Evolutionary conservation across 1,284 basidiomycete species (phyloP).

Genomic region (Leccinum solheimii): DNA sequence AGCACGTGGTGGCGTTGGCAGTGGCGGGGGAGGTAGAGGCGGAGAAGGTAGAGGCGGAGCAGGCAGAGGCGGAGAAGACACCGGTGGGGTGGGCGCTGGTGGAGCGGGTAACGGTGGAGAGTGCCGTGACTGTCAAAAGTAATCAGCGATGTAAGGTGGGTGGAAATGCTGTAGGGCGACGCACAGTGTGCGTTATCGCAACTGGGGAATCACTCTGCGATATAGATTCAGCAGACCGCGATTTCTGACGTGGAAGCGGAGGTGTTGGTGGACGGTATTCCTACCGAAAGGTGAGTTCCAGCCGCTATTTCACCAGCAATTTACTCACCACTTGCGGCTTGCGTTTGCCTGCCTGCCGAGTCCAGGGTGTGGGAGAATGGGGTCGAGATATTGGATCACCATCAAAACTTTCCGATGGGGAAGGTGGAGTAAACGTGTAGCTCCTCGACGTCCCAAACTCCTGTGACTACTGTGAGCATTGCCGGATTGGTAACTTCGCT

Average conservation of each 20-base stretch:
- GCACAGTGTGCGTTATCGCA: slow-evolving; percentile 28
- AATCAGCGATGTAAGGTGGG: slow-evolving; percentile 5
- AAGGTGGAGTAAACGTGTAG: slow-evolving; percentile 37
- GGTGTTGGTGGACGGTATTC: slow-evolving; percentile 58
- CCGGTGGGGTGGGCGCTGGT: slow-evolving; percentile 17
- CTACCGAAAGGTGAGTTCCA: slow-evolving; percentile 31
- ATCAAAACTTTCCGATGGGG: slow-evolving; percentile 38
- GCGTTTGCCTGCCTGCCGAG: slow-evolving; percentile 29
- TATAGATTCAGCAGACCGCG: slow-evolving; percentile 27
- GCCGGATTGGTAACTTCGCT: slow-evolving; percentile 27
- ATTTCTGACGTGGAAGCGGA: slow-evolving; percentile 45
- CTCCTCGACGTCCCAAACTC: slow-evolving; percentile 35
- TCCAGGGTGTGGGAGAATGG: slow-evolving; percentile 37
- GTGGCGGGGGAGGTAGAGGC: slow-evolving; percentile 16
- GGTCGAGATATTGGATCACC: slow-evolving; percentile 39
- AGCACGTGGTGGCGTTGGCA: slow-evolving; percentile 31
- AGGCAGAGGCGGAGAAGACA: slow-evolving; percentile 17
- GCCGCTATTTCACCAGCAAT: slow-evolving; percentile 1
- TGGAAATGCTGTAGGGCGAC: slow-evolving; percentile 1
- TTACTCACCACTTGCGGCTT: slow-evolving; percentile 38
- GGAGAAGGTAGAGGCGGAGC: neutral
- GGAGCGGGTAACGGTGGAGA: slow-evolving; percentile 33
- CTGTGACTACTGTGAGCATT: slow-evolving; percentile 35
- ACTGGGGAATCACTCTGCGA: slow-evolving; percentile 35
- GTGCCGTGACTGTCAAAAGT: slow-evolving; percentile 26